Base-by-base conservation (phyloP, 306 rosid genomes). In the Neltuma alba region DNA sequence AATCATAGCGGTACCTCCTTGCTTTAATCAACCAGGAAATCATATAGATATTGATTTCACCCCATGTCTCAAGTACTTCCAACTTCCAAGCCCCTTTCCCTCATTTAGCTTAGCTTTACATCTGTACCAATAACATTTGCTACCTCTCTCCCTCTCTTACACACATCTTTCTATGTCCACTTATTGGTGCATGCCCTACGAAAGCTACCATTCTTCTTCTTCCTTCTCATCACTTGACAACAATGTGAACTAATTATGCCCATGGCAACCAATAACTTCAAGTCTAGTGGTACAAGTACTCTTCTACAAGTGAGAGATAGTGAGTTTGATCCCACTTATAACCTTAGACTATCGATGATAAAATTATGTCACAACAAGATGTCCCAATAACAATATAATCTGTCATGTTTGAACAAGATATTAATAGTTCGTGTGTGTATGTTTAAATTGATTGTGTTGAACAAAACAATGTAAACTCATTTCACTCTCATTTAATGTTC, bases 31-130 rank as follows among this genome's bases (percentile, higher is more conserved):
- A 66, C 70, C 18, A 47, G 55, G 71, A 81, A 77, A 78, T 81
- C 28, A 68, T 62, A 74, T 36, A 8, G 34, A 11, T n/a, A 54
- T 74, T 81, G 81, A 85, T 78, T 81, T 78, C 67, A 78, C 70
- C 62, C 9, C 75, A 57, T 67, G 48, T 78, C 57, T 61, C 36
- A 37, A 74, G 72, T 81, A 70, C 79, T 79, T 48, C 58, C 71
- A 66, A 77, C 73, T 18, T n/a, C n/a, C n/a, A n/a, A n/a, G n/a
- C 54, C 68, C 38, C 8, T 66, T 38, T 38, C 61, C 30, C 20
- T 25, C 47, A 63, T 78, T 65, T 76, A 34, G n/a, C 71, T 34
- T 33, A 63, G 42, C 69, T 50, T 70, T 54, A 34, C 75, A 61
- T 14, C 70, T 70, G 34, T 70, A 61, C 84, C 84, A 76, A 50